phyloP scores from a whole-genome alignment of 352 stramenopile species.

The Pythium chondricola region DNA sequence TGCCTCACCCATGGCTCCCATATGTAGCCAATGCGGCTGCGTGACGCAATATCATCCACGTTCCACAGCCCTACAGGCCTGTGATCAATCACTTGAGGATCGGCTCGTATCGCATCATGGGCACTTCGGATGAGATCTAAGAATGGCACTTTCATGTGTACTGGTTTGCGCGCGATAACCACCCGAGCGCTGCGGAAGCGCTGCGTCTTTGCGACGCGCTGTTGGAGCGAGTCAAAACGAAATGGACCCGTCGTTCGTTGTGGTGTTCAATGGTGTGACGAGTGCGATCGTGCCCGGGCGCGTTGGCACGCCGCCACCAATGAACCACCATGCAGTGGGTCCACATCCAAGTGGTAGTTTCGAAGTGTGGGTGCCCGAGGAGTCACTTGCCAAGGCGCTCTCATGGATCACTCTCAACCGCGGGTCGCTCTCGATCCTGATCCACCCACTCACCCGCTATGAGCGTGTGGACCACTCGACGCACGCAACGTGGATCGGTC shows the following conservation, averaged over 20 bases:
- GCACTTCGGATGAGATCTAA: slow-evolving; percentile 94
- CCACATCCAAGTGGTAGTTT: slow-evolving; percentile 63
- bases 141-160: slow-evolving; percentile 80
- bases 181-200: slow-evolving; percentile 32
- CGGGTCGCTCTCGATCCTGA: slow-evolving; percentile 44
- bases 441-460: slow-evolving; percentile 62
- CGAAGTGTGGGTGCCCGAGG: slow-evolving; percentile 59
- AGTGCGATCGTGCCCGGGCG: slow-evolving; percentile 28
- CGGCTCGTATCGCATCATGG: too few species aligned
- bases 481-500: slow-evolving; percentile 47
- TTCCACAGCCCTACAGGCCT: too few species aligned
- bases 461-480: slow-evolving; percentile 49
- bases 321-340: slow-evolving; percentile 53
- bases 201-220: slow-evolving; percentile 37
- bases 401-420: slow-evolving; percentile 68
- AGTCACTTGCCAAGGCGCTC: slow-evolving; percentile 47
- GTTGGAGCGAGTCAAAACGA: slow-evolving; percentile 32
- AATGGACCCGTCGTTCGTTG: slow-evolving; percentile 50
- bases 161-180: slow-evolving; percentile 41
- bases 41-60: too few species aligned
- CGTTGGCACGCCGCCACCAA: slow-evolving; percentile 21
- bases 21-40: too few species aligned
- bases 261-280: slow-evolving; percentile 47
- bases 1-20: too few species aligned
- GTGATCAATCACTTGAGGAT: too few species aligned